Evolutionary conservation across 2,329 filamentous ascomycete genomes (phyloP), one percentile per base, ranked within the genome.

Genomic region (Gliomastix tumulicola): DNA sequence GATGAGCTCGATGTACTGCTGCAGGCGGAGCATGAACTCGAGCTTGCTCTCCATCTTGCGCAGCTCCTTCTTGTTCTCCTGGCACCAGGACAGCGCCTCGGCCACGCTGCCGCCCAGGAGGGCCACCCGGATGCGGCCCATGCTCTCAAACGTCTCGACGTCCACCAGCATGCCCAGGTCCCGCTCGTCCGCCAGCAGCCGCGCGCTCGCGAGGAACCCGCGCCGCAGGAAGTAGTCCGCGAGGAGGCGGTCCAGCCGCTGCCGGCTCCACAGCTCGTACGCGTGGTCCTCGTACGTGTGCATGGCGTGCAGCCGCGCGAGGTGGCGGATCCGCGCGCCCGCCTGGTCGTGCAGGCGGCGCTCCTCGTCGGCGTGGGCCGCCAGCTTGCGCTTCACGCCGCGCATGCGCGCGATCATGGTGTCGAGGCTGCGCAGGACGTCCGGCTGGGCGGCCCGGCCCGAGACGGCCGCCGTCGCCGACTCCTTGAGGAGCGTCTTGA

Each of bases 1-100:
- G 41, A 94, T 79, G 42, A 97, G 71, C 60, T 97, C 92, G 49
- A 97, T 89, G 57, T 89, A 97, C 57, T 97, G 89, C 59, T 98
- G 92, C 50, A 94, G 73, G 11, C 92, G 82, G 30, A 98, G 74
- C 69, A 94, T 87, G 53, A 95, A 94, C 59, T 98, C 92, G 13
- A 98, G 74, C 46, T 84, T 85, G 51, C 82, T 88, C 57, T 86
- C 82, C 61, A 86, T 83, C 69, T 92, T 94, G 54, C 88, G 85
- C 41, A 98, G 65, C 44, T 89, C 84, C 51, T 90, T 89, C 60
- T 94, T 92, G 60, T 96, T 95, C 51, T 97, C 90, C 13, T 72
- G 77, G 57, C 92, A 96, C 92, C 92, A 98, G 11, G 79, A 76
- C 37, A 98, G 61, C 17, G 88, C 89, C 49, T 94, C 85, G 23